Percentiles rank a stretch among this genome's conserved stretches.
These are phyloP conservation scores for Cladosporium sphaerospermum DNA, from an alignment of 2,329 filamentous ascomycete genomes.

Conservation along the genomic window DNA sequence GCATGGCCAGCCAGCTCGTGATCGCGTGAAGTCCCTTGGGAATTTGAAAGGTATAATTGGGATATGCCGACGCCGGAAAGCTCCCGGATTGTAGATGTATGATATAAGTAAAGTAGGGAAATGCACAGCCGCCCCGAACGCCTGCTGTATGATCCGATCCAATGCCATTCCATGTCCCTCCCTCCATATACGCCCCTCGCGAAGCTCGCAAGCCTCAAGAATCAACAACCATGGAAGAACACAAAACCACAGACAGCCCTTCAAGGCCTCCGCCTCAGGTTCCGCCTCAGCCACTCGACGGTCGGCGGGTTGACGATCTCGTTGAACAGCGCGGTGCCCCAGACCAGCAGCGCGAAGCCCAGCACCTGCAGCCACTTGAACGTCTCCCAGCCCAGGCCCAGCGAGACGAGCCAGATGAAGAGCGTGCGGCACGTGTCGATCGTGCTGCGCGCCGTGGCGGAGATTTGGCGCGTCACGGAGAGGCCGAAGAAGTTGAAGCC, in stretches of 20 bases:
- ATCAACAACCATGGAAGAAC: no score
- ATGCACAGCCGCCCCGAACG: no score
- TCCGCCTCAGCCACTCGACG: conserved; percentile 21
- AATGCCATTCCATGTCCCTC: no score
- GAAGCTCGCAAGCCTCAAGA: neutral
- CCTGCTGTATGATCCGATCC: no score
- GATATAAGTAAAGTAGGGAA: no score
- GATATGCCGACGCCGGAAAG: no score
- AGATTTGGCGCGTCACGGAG: conserved; percentile 82
- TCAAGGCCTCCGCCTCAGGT: conserved; percentile 7
- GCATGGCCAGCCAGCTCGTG: no score
- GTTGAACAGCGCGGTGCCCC: conserved; percentile 95
- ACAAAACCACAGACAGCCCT: neutral
- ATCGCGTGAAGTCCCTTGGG: no score
- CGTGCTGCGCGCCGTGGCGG: conserved; percentile 86
- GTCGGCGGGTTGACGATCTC: conserved; percentile 77
- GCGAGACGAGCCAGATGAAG: conserved; percentile 95
- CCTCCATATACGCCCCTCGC: no score
- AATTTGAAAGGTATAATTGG: no score
- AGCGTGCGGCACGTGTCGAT: conserved; percentile 96
- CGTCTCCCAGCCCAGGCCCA: conserved; percentile 89
- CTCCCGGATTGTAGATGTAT: no score
- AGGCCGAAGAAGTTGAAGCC: conserved; percentile 99
- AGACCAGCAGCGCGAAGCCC: conserved; percentile 84
- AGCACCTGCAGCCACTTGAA: conserved; percentile 96